phyloP scores from a whole-genome alignment of 257 asterid genomes.

The Misopates orontium region DNA sequence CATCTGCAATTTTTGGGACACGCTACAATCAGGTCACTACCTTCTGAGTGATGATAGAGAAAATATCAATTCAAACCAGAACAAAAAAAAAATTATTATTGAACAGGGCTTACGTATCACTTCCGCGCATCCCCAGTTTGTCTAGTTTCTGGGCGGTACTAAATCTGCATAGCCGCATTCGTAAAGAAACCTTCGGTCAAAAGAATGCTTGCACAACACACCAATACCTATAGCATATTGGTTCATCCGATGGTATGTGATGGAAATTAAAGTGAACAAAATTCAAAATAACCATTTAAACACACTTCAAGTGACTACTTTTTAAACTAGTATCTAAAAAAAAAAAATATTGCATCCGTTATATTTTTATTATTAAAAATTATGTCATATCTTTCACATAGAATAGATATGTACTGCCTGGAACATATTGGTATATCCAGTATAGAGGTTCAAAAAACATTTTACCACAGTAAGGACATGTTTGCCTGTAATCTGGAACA shows the following conservation, averaged over 20 bases:
- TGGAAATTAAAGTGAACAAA: background rate
- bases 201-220: slow-evolving; percentile 16
- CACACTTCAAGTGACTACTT: too few species aligned
- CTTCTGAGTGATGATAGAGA: slow-evolving; percentile 8
- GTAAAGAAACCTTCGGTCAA: slow-evolving; percentile 22
- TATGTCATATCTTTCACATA: too few species aligned
- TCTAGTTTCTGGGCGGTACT: slow-evolving; percentile 97
- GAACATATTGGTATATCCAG: background rate
- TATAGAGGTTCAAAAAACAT: background rate
- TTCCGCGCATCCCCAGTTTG: slow-evolving; percentile 99
- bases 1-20: slow-evolving; percentile 58
- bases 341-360: too few species aligned
- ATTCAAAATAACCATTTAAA: background rate
- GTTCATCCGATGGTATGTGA: background rate
- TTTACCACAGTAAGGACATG: slow-evolving; percentile 1
- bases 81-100: slow-evolving; percentile 4
- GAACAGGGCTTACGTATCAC: slow-evolving; percentile 82
- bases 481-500: slow-evolving; percentile 7
- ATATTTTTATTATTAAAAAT: too few species aligned
- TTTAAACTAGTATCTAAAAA: too few species aligned
- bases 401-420: too few species aligned
- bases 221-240: background rate
- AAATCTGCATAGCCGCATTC: slow-evolving; percentile 62
- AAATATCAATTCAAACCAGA: slow-evolving; percentile 17
- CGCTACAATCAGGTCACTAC: slow-evolving; percentile 23